phyloP scores from a whole-genome alignment of 192 early-diverging fungal genomes.

The Coemansia asiatica region DNA sequence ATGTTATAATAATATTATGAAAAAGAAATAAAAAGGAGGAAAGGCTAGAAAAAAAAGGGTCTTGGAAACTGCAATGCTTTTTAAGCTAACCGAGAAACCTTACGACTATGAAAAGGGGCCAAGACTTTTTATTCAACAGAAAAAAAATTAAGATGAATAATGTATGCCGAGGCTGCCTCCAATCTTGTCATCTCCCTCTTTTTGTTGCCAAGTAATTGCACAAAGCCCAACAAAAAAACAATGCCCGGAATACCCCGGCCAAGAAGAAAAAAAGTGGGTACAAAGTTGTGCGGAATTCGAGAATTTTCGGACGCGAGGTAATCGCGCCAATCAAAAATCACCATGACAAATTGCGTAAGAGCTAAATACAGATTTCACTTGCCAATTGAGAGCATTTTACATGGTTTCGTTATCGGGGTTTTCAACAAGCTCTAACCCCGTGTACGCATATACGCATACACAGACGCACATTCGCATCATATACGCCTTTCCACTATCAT shows the following conservation, averaged over 20 bases:
- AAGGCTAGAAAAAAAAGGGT: not conserved
- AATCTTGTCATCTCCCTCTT: too few species aligned
- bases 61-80: not conserved
- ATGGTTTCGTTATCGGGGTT: too few species aligned
- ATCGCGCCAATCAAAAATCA: not conserved
- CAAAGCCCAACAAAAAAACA: not conserved
- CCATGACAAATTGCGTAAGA: constrained; percentile 4
- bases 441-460: too few species aligned
- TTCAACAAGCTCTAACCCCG: too few species aligned
- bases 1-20: not conserved
- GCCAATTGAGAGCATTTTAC: too few species aligned
- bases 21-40: not conserved
- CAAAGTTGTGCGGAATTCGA: not conserved
- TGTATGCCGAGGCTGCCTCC: too few species aligned
- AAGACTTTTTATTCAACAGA: not conserved
- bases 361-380: not conserved
- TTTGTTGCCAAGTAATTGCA: too few species aligned
- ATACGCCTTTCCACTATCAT: too few species aligned
- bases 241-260: not conserved
- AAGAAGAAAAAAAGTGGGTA: not conserved
- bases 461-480: too few species aligned
- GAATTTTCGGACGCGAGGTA: not conserved
- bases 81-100: not conserved
- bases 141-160: too few species aligned
- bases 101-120: not conserved